Evolutionary conservation across 352 stramenopile genomes (phyloP), one percentile per base, ranked within the genome.

Genomic region (Globisporangium carolinianum): DNA sequence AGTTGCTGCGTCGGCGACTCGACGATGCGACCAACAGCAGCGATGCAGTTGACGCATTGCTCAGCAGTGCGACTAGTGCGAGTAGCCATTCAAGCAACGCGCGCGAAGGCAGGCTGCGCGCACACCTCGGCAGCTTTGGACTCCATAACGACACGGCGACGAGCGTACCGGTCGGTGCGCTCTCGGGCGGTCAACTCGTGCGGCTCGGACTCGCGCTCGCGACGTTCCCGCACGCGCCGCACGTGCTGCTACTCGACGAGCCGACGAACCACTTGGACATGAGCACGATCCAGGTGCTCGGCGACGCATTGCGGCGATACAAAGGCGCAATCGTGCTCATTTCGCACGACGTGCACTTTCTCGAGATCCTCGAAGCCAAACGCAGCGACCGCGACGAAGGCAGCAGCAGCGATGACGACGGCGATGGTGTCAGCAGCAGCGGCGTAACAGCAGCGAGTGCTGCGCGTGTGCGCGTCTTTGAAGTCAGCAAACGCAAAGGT

Each of bases 251-350:
- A 56, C 76, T 99, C 35, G 95, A 98, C 80, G 95, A 98, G 68
- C 88, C 94, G 12, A 98, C 91, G 61, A 97, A 98, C 80, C 86
- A 97, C 72, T 83, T 98, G 66, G 91, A 97, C 67, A 97, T 98
- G 86, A 76, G 71, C 58, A 87, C 79, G 46, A 89, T 95, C 50
- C 71, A 96, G 18, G 72, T 88, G 52, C 49, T 96, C 4, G 71
- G 68, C 6, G 71, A 83, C n/a, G 78, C 73, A 1, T 45, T 88
- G 55, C 67, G 73, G 6, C 76, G 69, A 18, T 86, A 83, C 38
- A 58, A 82, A 53, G 78, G 78, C 56, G 66, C 75, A 1, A 64
- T 88, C 6, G 68, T 86, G 50, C 62, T 88, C n/a, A 86, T 88
- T 51, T 86, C 74, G 3, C 78, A 88, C 58, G 75, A 88, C 54